These are phyloP conservation scores for Neonectria punicea DNA, from an alignment of 2,329 filamentous ascomycete genomes.

Conservation along the genomic window DNA sequence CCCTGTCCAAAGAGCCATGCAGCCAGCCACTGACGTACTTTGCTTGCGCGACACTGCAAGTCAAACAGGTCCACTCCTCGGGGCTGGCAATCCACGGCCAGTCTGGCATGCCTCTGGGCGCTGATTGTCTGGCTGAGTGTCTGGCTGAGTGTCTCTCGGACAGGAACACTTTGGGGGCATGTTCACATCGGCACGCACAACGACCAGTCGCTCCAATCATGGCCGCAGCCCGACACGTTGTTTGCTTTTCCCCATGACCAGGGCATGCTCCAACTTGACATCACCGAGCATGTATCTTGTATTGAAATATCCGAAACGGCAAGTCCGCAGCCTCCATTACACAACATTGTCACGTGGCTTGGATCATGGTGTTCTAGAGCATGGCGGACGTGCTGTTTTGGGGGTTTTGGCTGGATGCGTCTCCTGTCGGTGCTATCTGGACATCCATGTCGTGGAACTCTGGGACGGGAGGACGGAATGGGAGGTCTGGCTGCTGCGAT, in stretches of 20 bases:
- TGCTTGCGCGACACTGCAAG: conserved; percentile 9
- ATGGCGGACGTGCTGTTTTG: conserved; percentile 8
- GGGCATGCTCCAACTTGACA: conserved; percentile 21
- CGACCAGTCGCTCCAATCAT: conserved; percentile 25
- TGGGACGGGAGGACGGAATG: not conserved
- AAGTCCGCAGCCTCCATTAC: conserved; percentile 12
- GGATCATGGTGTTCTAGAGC: not conserved
- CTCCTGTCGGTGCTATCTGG: not conserved
- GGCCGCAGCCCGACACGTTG: not conserved
- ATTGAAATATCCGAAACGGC: conserved; percentile 16
- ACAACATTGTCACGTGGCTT: conserved; percentile 13
- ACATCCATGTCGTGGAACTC: not conserved
- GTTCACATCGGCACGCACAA: not conserved
- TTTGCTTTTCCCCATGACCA: conserved; percentile 15
- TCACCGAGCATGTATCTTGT: conserved; percentile 18
- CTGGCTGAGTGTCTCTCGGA: not conserved
- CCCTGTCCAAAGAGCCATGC: conserved; percentile 9
- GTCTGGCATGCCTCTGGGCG: not conserved
- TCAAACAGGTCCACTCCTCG: not conserved
- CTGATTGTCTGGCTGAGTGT: not conserved
- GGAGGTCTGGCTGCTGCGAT: not conserved
- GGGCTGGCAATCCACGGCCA: not conserved
- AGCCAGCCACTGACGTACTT: conserved; percentile 24
- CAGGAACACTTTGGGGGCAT: not conserved
- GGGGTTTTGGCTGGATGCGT: not conserved